Evolutionary conservation across 768 basidiomycete genomes (phyloP).

Genomic region (Agaricus blazei): DNA sequence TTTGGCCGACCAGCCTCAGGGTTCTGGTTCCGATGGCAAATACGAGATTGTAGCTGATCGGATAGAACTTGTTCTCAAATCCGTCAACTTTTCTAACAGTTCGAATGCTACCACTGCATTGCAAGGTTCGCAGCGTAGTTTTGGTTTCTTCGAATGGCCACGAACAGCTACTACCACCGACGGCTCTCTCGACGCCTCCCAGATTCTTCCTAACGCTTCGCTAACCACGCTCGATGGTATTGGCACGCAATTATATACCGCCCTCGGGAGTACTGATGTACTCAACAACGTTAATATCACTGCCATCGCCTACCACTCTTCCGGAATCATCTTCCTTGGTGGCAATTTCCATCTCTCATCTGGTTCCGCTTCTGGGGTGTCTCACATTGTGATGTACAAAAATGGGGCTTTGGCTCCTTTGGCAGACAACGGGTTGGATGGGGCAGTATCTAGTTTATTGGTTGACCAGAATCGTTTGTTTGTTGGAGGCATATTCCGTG

Average conservation of each 20-base stretch:
- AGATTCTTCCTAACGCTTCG: constrained; percentile 59
- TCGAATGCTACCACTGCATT: constrained; percentile 19
- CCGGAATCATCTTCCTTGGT: constrained; percentile 64
- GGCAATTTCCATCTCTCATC: constrained; percentile 68
- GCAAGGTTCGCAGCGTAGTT: constrained; percentile 41
- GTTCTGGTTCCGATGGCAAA: constrained; percentile 57
- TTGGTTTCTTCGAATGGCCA: constrained; percentile 91
- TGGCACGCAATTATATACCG: constrained; percentile 57
- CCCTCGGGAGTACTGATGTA: constrained; percentile 43
- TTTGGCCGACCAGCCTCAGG: constrained; percentile 60
- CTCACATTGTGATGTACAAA: constrained; percentile 73
- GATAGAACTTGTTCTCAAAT: constrained; percentile 73
- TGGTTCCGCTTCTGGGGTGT: constrained; percentile 47
- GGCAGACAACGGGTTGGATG: constrained; percentile 71
- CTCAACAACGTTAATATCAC: constrained; percentile 39
- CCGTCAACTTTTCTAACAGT: constrained; percentile 38
- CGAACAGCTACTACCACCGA: constrained; percentile 30
- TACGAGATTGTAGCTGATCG: constrained; percentile 84
- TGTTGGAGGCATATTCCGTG: constrained; percentile 85
- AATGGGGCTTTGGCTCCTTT: constrained; percentile 50
- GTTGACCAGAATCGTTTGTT: constrained; percentile 61
- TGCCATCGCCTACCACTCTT: constrained; percentile 59
- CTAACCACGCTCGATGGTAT: constrained; percentile 63
- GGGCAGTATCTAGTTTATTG: constrained; percentile 65
- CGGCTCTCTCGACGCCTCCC: constrained; percentile 49